Evolutionary conservation across 1,139 yeast species (phyloP).

Genomic region (Yamadazyma atlantica): DNA sequence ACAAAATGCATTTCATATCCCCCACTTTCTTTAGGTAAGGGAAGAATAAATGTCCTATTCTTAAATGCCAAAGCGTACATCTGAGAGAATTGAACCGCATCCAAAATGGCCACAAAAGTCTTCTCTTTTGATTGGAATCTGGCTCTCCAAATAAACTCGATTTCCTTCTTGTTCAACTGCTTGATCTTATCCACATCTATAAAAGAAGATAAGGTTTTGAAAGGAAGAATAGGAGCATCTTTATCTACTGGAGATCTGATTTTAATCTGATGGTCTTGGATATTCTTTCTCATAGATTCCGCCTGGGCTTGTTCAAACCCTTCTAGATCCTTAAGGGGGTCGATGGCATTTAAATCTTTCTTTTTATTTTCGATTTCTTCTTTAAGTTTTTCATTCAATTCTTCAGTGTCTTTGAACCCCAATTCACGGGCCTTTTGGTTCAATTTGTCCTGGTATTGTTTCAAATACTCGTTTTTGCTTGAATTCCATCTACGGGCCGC

Average conservation of each 20-base stretch:
- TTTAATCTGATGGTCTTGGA: conserved; percentile 62
- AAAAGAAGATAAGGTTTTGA: conserved; percentile 69
- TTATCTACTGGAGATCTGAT: conserved; percentile 56
- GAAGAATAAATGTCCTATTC: conserved; percentile 74
- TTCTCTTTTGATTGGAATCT: conserved; percentile 66
- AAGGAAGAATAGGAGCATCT: conserved; percentile 50
- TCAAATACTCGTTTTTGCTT: conserved; percentile 13
- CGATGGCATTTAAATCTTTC: conserved; percentile 57
- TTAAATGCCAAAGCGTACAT: conserved; percentile 67
- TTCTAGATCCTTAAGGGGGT: conserved; percentile 69
- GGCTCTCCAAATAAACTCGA: conserved; percentile 87
- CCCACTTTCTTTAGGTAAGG: conserved; percentile 58
- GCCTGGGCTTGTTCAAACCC: conserved; percentile 48
- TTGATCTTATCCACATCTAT: conserved; percentile 66
- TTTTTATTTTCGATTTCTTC: conserved; percentile 60
- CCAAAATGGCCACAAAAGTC: conserved; percentile 64
- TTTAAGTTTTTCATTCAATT: conserved; percentile 61
- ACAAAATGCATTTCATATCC: conserved; percentile 85
- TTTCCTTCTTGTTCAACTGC: conserved; percentile 58
- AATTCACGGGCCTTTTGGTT: conserved; percentile 36
- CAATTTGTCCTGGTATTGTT: conserved; percentile 32
- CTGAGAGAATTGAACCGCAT: conserved; percentile 53
- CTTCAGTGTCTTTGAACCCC: conserved; percentile 51
- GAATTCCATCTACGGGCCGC: conserved; percentile 9
- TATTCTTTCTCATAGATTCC: conserved; percentile 29